Evolutionary conservation across 1,139 yeast species (phyloP).

Genomic region (Groenewaldozyma auringiensis): DNA sequence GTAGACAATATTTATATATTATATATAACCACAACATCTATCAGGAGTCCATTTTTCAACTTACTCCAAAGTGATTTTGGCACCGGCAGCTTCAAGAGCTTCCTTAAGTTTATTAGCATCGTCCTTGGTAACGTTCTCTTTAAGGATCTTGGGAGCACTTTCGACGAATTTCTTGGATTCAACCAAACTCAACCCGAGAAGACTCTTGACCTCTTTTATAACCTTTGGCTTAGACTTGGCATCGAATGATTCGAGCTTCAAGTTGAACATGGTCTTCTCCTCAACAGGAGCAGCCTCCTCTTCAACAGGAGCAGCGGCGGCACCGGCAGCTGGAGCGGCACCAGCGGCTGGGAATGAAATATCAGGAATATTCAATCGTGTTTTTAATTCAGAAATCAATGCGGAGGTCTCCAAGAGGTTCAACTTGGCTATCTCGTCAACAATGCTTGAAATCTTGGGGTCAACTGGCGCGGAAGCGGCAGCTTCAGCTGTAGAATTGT

Average conservation of each 20-base stretch:
- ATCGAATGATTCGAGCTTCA: conserved; percentile 90
- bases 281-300: conserved; percentile 74
- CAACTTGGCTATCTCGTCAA: conserved; percentile 81
- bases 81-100: conserved; percentile 91
- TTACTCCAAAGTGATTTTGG: conserved; percentile 82
- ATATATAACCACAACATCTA: no score
- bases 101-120: conserved; percentile 90
- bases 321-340: conserved; percentile 53
- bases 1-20: neutral
- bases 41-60: no score
- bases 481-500: conserved; percentile 47
- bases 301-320: conserved; percentile 66
- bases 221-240: conserved; percentile 95
- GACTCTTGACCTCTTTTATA: conserved; percentile 90
- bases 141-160: conserved; percentile 88
- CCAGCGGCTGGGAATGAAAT: conserved; percentile 76
- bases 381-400: conserved; percentile 74
- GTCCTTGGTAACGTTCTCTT: conserved; percentile 80
- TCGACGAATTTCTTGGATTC: conserved; percentile 98
- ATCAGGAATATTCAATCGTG: conserved; percentile 85
- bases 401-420: conserved; percentile 86
- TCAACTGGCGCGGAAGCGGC: conserved; percentile 51
- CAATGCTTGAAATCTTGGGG: conserved; percentile 82
- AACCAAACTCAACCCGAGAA: conserved; percentile 86
- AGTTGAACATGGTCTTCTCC: conserved; percentile 88